Evolutionary conservation across 1,139 yeast species (phyloP).

Genomic region (Debaryomyces udenii): DNA sequence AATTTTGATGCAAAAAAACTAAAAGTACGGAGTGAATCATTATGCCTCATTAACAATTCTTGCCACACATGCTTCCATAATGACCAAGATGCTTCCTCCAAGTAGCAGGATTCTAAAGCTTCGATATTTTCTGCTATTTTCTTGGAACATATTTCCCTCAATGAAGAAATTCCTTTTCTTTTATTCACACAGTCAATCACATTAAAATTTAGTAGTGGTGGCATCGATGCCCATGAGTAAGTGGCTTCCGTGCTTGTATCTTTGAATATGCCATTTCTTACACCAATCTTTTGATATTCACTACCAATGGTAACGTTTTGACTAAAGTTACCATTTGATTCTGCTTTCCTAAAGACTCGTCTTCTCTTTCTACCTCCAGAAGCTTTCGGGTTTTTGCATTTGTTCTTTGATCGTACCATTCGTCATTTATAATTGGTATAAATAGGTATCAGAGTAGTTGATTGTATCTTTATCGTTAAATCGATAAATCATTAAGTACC

Average conservation of each 20-base stretch:
- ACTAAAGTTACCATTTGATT: not conserved
- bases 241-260: conserved; percentile 20
- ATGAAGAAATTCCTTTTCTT: conserved; percentile 12
- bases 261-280: conserved; percentile 15
- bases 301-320: not conserved
- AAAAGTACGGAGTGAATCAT: conserved; percentile 36
- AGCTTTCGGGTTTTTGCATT: not conserved
- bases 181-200: not conserved
- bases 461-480: not conserved
- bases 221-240: conserved; percentile 24
- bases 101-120: conserved; percentile 22
- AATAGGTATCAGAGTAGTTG: not conserved
- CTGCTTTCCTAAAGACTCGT: not conserved
- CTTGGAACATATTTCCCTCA: conserved; percentile 32
- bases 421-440: not conserved
- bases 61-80: conserved; percentile 41
- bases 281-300: conserved; percentile 5
- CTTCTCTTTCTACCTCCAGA: conserved; percentile 1
- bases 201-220: conserved; percentile 11
- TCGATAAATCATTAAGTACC: not conserved
- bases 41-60: conserved; percentile 24
- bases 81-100: conserved; percentile 31
- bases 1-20: conserved; percentile 31
- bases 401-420: conserved; percentile 3
- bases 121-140: conserved; percentile 32